A percentile compares a stretch with the other conserved stretches of the same genome.
Evolutionary conservation across 2,329 filamentous ascomycete species (phyloP).

Genomic region (Fusarium longipes): DNA sequence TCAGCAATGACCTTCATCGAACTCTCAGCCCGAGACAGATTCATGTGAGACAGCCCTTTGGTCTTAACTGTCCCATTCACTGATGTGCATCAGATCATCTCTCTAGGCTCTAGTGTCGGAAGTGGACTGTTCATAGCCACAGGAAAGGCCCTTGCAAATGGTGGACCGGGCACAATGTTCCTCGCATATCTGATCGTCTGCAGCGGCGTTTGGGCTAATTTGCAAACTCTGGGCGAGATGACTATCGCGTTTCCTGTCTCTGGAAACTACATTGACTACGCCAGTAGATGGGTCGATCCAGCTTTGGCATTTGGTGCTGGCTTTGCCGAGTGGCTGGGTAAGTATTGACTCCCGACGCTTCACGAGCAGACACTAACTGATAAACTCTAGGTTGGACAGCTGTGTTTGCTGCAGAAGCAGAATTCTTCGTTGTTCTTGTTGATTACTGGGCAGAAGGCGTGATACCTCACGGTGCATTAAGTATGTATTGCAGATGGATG

Average conservation of each 20-base stretch:
- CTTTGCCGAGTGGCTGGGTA: slow-evolving; percentile 40
- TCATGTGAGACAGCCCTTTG: background rate
- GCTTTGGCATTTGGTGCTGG: slow-evolving; percentile 38
- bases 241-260: slow-evolving; percentile 35
- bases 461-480: slow-evolving; percentile 23
- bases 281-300: slow-evolving; percentile 36
- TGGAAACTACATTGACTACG: slow-evolving; percentile 39
- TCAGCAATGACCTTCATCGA: background rate
- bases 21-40: background rate
- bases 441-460: slow-evolving; percentile 22
- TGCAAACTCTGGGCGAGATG: slow-evolving; percentile 37
- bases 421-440: slow-evolving; percentile 27
- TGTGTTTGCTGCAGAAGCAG: slow-evolving; percentile 31
- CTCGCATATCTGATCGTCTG: slow-evolving; percentile 35
- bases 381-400: slow-evolving; percentile 28
- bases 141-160: slow-evolving; percentile 32
- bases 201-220: slow-evolving; percentile 32
- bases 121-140: slow-evolving; percentile 37
- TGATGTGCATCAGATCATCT: slow-evolving; percentile 20
- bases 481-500: background rate
- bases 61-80: background rate
- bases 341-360: background rate
- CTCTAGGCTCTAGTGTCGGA: slow-evolving; percentile 35
- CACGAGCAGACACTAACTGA: background rate
- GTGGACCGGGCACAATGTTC: slow-evolving; percentile 37